phyloP scores from a whole-genome alignment of 1,284 basidiomycete species.

The Crepidotus sp. region DNA sequence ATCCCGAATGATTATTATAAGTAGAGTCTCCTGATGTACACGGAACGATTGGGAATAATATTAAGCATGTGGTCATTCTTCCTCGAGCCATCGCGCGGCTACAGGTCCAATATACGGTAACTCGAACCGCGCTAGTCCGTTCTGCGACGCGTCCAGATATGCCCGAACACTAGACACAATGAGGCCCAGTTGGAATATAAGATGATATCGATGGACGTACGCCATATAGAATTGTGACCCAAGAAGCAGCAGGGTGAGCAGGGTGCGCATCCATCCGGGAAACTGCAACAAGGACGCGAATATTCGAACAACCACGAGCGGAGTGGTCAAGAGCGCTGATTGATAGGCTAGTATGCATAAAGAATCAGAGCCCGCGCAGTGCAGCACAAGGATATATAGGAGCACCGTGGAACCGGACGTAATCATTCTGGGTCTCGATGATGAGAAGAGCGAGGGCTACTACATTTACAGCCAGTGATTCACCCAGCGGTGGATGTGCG shows the following conservation, averaged over 20 bases:
- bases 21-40: constrained; percentile 7
- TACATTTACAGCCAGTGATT: constrained; percentile 1
- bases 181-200: constrained; percentile 5
- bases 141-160: constrained; percentile 53
- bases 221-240: constrained; percentile 43
- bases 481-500: constrained; percentile 18
- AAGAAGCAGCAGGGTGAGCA: constrained; percentile 40
- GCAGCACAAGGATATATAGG: constrained; percentile 4
- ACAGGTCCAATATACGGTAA: constrained; percentile 61
- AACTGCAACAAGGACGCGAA: constrained; percentile 45
- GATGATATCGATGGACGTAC: constrained; percentile 32
- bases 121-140: constrained; percentile 49
- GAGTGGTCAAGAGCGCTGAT: constrained; percentile 64
- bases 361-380: background rate
- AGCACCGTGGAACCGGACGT: constrained; percentile 72
- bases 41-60: constrained; percentile 1
- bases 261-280: constrained; percentile 37
- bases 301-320: constrained; percentile 54
- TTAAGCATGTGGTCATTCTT: constrained; percentile 41
- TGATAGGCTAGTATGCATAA: constrained; percentile 68
- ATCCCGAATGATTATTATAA: constrained; percentile 16
- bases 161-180: constrained; percentile 43
- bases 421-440: constrained; percentile 74
- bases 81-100: constrained; percentile 67
- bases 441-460: constrained; percentile 63